These are phyloP conservation scores for Diaporthe humulicola DNA, from an alignment of 2,329 filamentous ascomycete species.

Conservation along the genomic window DNA sequence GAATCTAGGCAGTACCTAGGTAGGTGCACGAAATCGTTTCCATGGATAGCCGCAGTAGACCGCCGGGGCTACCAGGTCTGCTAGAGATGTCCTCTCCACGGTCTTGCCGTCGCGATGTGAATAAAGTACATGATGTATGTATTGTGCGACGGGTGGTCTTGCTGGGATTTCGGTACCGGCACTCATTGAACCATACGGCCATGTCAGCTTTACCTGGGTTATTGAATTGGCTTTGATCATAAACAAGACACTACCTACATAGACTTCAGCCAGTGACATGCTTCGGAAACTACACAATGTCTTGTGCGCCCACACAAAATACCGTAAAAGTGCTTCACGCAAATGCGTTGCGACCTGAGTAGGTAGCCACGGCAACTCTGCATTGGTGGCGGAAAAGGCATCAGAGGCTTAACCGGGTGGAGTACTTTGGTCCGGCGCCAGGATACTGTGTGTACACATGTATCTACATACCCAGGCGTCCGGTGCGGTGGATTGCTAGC, in stretches of 20 bases:
- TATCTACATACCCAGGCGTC: not conserved
- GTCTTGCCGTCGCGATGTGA: not conserved
- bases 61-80: not conserved
- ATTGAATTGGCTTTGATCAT: constrained; percentile 11
- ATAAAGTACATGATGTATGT: not conserved
- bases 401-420: too few relatives aligned
- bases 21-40: not conserved
- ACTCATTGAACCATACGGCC: not conserved
- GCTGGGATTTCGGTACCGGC: not conserved
- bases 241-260: not conserved
- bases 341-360: too few relatives aligned
- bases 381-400: not conserved
- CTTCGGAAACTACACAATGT: not conserved
- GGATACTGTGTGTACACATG: not conserved
- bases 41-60: not conserved
- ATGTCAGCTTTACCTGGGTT: not conserved
- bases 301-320: not conserved
- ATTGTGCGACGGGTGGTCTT: not conserved
- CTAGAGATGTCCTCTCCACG: not conserved
- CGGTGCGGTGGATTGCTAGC: constrained; percentile 15
- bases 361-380: constrained; percentile 4
- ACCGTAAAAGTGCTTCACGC: not conserved
- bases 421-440: not conserved
- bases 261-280: not conserved
- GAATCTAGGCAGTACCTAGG: not conserved